Conservation (phyloP, 768 basidiomycete genomes). For the Russula olivacea region DNA sequence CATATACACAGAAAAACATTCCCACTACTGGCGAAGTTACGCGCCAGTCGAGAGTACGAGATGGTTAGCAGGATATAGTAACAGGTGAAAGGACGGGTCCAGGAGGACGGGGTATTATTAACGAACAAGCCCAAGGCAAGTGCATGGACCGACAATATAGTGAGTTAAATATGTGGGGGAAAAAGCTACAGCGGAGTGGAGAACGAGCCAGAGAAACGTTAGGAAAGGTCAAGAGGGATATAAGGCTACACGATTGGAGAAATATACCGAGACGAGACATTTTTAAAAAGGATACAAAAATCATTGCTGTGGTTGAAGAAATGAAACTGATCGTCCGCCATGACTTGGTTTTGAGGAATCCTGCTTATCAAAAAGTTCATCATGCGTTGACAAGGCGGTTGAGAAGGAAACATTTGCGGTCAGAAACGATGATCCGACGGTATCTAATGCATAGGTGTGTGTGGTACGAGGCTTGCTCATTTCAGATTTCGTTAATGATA, state of each 20-base stretch:
- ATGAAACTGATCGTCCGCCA: conserved; percentile 10
- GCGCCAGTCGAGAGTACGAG: not conserved
- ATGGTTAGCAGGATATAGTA: not conserved
- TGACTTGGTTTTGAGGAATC: not conserved
- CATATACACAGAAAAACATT: not conserved
- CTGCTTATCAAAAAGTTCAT: conserved; percentile 16
- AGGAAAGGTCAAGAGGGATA: conserved; percentile 1
- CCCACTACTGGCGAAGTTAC: not conserved
- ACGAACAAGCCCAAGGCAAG: not conserved
- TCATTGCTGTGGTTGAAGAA: not conserved
- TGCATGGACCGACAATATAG: conserved; percentile 1
- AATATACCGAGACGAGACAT: conserved; percentile 7
- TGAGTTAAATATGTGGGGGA: not conserved
- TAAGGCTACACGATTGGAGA: conserved; percentile 20
- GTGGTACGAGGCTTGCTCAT: conserved; percentile 8
- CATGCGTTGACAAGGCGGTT: not conserved
- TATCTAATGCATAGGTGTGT: conserved; percentile 9
- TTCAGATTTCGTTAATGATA: conserved; percentile 23
- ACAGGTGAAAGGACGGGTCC: not conserved
- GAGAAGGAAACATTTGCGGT: not conserved
- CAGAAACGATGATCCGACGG: conserved; percentile 1
- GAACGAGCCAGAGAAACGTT: not conserved
- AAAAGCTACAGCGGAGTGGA: conserved; percentile 18
- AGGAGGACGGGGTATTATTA: conserved; percentile 6
- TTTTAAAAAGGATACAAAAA: conserved; percentile 10